Evolutionary conservation across 768 basidiomycete species (phyloP), one percentile per base, ranked within the genome.

Genomic region (Xerocomellus intermedius): DNA sequence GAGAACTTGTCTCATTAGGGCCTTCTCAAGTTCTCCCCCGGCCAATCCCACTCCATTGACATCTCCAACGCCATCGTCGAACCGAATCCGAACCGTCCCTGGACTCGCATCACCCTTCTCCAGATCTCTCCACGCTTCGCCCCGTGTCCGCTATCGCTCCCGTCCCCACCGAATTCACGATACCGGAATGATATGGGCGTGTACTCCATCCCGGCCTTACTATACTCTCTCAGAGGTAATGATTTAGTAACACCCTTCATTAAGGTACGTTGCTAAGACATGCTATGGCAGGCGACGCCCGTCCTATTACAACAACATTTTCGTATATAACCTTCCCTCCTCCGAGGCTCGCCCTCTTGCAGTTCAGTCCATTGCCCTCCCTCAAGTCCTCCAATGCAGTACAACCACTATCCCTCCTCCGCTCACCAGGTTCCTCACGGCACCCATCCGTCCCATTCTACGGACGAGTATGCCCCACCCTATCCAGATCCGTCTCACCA

Each of bases 251-350:
- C 69, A 42, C 52, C 39, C 39, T 71, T 68, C 71, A 71, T 71
- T 71, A 71, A 71, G 70, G 70, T 69, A 71, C 70, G 60, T 65
- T 69, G 65, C 69, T 66, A 73, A 64, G 69, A 69, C 69, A 71
- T 69, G 55, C 60, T 38, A 57, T 68, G 64, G 61, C 65, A 73
- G 69, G 63, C 69, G 67, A 72, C 68, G 59, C 66, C 70, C 69
- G 55, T 61, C 60, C 64, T 62, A 70, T 65, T 66, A 73, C 64
- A 65, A 59, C 61, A 58, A 55, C 52, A 56, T 61, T 71, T 64
- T 69, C 64, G 57, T 71, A 71, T 71, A 71, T 69, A 71, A 73
- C 57, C 59, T 48, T 56, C 46, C 55, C 54, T 50, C 50, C 55
- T 50, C 48, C 48, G 42, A 59, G 38, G 26, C 46, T 54, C 48